Base-by-base conservation (phyloP, 2,329 filamentous ascomycete species). In the Sporothrix pallida region DNA sequence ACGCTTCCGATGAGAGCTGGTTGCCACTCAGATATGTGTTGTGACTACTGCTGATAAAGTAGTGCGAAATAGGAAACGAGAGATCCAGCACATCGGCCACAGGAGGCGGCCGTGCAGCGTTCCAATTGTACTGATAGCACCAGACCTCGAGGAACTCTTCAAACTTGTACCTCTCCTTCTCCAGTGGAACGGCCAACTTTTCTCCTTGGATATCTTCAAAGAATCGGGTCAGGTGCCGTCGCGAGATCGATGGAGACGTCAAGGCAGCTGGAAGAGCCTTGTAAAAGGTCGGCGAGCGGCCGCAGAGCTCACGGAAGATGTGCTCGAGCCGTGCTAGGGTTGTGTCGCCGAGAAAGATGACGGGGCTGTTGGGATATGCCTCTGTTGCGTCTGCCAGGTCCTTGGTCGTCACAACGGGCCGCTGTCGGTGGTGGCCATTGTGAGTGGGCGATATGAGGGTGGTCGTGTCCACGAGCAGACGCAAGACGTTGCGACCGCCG, bases 11-110 rank as follows among this genome's bases (percentile, higher is more conserved):
- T 75, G 89, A 91, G 56, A 96, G 86, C 82, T 98, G 95, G 78
- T 97, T 94, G 1, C 95, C 95, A 1, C 91, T 91, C 58, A 97
- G 85, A 81, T 97, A 98, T 0, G 95, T 98, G 80, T 98, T 98
- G 84, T 98, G 95, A 79, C 94, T 97, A 77, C 93, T 97, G 75
- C 92, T 97, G 80, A 98, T 95, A 81, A 94, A 98, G 83, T 98
- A 98, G 80, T 97, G 94, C 65, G 92, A 93, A 74, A 97, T 86
- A 3, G 93, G 92, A 71, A 87, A 88, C 0, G 87, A 87, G 46
- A 90, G 80, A 79, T 94, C 91, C 74, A 88, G 85, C 75, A 83
- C 78, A 44, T 83, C 77, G 26, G 81, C 73, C 8, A 52, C 15
- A n/a, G 85, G 84, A 0, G 50, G 50, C 13, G 71, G 68, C 76